Evolutionary conservation across 495 filamentous ascomycete genomes (phyloP).

Genomic region (Penicillium roqueforti): DNA sequence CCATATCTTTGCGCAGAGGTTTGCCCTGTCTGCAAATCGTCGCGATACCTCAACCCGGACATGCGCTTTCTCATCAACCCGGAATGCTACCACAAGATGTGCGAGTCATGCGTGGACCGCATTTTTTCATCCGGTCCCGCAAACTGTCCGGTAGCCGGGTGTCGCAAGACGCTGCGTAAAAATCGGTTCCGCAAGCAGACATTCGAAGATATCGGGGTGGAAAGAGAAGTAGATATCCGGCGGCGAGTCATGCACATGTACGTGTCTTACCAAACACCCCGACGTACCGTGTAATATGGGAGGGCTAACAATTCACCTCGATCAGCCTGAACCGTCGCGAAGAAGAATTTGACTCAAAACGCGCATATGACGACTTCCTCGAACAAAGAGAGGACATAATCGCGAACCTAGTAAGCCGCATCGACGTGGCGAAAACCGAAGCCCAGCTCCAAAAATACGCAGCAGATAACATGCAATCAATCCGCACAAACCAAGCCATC

Average conservation of each 20-base stretch:
- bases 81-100: conserved; percentile 99
- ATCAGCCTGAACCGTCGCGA: conserved; percentile 74
- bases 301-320: neutral
- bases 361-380: conserved; percentile 88
- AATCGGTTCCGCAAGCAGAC: conserved; percentile 79
- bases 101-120: conserved; percentile 86
- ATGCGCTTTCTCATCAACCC: conserved; percentile 95
- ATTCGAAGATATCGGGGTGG: conserved; percentile 83
- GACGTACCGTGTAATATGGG: neutral
- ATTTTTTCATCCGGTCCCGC: conserved; percentile 89
- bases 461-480: conserved; percentile 59
- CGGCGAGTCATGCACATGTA: conserved; percentile 70
- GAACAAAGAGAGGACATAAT: conserved; percentile 88
- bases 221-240: conserved; percentile 92
- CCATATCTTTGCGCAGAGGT: conserved; percentile 55
- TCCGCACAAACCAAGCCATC: conserved; percentile 51
- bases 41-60: conserved; percentile 87
- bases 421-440: conserved; percentile 67
- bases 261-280: conserved; percentile 2
- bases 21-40: conserved; percentile 95
- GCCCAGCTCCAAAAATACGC: conserved; percentile 61
- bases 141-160: conserved; percentile 84
- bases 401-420: conserved; percentile 75
- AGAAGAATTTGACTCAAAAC: conserved; percentile 82
- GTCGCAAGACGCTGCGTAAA: conserved; percentile 78